Evolutionary conservation across 2,329 filamentous ascomycete genomes (phyloP).

Genomic region (Amphichorda felina): DNA sequence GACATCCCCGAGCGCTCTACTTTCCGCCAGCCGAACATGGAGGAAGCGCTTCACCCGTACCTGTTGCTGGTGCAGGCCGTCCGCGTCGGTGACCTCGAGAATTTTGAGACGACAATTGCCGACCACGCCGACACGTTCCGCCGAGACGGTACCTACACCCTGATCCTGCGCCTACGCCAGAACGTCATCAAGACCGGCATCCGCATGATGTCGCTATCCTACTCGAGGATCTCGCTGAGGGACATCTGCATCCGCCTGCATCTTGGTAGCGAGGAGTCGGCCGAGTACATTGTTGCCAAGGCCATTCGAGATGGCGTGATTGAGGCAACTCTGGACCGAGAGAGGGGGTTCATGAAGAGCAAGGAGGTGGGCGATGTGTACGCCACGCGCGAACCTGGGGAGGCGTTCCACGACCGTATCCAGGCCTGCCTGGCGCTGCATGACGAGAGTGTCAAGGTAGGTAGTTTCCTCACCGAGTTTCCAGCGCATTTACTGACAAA

Average conservation of each 20-base stretch:
- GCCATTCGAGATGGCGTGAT: constrained; percentile 96
- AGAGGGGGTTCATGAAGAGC: constrained; percentile 96
- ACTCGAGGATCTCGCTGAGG: constrained; percentile 90
- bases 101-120: constrained; percentile 80
- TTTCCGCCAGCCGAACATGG: constrained; percentile 81
- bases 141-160: constrained; percentile 86
- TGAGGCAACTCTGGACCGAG: constrained; percentile 85
- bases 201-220: constrained; percentile 96
- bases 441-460: constrained; percentile 95
- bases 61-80: constrained; percentile 90
- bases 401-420: constrained; percentile 97
- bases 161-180: constrained; percentile 88
- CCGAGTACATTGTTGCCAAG: constrained; percentile 98
- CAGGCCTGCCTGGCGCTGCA: constrained; percentile 82
- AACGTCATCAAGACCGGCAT: constrained; percentile 99
- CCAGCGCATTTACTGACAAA: constrained; percentile 57
- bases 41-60: constrained; percentile 83
- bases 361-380: constrained; percentile 95
- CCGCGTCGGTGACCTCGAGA: constrained; percentile 88
- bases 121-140: constrained; percentile 76
- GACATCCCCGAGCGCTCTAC: constrained; percentile 93
- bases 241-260: constrained; percentile 96
- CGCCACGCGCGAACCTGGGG: constrained; percentile 85
- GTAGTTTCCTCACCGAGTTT: constrained; percentile 39
- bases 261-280: constrained; percentile 89